phyloP scores from a whole-genome alignment of 2,329 filamentous ascomycete species.

The Ophiostoma sp. region DNA sequence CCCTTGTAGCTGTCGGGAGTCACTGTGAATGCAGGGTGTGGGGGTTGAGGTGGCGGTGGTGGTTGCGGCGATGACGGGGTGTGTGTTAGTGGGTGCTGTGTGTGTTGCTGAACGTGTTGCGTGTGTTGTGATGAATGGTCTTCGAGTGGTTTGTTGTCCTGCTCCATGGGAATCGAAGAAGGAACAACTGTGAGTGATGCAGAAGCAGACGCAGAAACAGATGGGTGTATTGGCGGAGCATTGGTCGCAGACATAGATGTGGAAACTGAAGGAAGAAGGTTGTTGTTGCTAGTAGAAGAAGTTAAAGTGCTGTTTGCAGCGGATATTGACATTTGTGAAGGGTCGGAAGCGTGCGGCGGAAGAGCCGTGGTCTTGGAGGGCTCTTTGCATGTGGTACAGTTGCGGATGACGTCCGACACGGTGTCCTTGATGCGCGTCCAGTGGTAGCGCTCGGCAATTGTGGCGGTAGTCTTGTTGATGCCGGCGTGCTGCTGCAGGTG shows the following conservation, averaged over 20 bases:
- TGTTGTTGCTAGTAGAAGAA: conserved; percentile 4
- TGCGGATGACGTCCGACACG: conserved; percentile 87
- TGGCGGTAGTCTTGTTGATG: conserved; percentile 96
- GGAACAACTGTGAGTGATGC: neutral
- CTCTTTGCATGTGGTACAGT: conserved; percentile 86
- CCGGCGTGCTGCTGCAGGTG: conserved; percentile 77
- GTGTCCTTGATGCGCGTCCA: conserved; percentile 99
- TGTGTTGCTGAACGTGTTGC: conserved; percentile 4
- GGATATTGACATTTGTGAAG: conserved; percentile 3
- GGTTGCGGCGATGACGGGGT: conserved; percentile 41
- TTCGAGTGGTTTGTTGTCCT: conserved; percentile 22
- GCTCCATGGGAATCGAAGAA: conserved; percentile 22
- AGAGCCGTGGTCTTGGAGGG: conserved; percentile 47
- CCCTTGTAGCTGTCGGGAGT: conserved; percentile 42
- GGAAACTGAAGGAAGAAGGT: conserved; percentile 11
- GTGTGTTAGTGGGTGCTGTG: conserved; percentile 7
- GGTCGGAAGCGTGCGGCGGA: conserved; percentile 10
- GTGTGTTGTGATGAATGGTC: conserved; percentile 13
- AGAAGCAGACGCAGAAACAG: conserved; percentile 11
- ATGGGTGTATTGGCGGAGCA: conserved; percentile 16
- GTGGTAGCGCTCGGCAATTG: conserved; percentile 88
- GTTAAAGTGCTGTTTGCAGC: neutral
- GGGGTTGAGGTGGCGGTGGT: conserved; percentile 20
- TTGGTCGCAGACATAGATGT: conserved; percentile 18
- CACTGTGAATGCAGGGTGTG: conserved; percentile 30